Evolutionary conservation across 257 asterid genomes (phyloP).

Genomic region (Solanum microdontum): DNA sequence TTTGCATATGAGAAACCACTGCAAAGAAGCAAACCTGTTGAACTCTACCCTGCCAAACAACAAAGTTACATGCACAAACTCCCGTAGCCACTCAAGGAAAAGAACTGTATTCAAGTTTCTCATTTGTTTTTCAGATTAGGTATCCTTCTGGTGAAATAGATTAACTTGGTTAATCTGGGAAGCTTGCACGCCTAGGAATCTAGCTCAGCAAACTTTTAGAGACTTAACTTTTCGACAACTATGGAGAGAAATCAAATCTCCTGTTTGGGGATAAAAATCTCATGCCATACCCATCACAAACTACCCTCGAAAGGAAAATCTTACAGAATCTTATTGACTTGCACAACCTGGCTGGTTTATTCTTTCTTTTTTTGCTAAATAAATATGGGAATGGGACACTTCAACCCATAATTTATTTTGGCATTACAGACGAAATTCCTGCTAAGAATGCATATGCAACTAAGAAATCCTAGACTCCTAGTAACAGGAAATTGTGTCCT

Average conservation of each 20-base stretch:
- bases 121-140: not conserved
- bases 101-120: not conserved
- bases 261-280: not conserved
- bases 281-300: not conserved
- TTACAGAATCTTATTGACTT: not conserved
- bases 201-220: not conserved
- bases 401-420: not conserved
- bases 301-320: not conserved
- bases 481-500: not conserved
- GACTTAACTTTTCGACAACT: not conserved
- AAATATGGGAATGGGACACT: not conserved
- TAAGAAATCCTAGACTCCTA: not conserved
- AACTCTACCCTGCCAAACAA: not conserved
- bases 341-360: not conserved
- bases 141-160: not conserved
- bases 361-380: not conserved
- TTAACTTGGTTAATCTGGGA: not conserved
- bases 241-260: not conserved
- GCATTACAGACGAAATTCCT: not conserved
- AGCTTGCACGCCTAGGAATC: not conserved
- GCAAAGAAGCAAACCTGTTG: not conserved
- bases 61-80: not conserved
- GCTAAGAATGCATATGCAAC: not conserved
- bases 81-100: not conserved
- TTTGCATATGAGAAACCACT: not conserved